Conservation (phyloP, 2,329 filamentous ascomycete genomes). For the Arthrobotrys iridis region DNA sequence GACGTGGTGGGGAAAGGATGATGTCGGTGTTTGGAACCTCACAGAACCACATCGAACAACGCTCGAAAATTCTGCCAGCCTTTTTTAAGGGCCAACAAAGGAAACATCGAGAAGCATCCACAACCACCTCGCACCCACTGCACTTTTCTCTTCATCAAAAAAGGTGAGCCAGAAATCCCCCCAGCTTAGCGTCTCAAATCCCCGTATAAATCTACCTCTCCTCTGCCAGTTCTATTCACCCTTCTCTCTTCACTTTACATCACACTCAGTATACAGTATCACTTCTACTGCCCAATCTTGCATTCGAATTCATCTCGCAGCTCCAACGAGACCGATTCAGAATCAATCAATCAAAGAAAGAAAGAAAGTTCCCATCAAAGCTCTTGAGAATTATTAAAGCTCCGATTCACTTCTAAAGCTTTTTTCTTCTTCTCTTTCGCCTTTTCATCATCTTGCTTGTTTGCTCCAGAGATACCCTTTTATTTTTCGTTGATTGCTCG, state of each 20-base stretch:
- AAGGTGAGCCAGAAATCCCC: not conserved
- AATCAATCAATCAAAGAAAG: not conserved
- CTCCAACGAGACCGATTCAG: not conserved
- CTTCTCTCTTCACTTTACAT: slow-evolving; percentile 24
- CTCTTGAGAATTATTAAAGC: slow-evolving; percentile 16
- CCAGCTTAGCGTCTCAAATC: slow-evolving; percentile 20
- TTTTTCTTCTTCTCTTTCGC: slow-evolving; percentile 48
- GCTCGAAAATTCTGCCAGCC: slow-evolving; percentile 50
- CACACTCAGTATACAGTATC: not conserved
- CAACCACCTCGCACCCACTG: slow-evolving; percentile 9
- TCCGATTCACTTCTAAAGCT: slow-evolving; percentile 49
- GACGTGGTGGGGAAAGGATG: slow-evolving; percentile 18
- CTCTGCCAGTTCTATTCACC: slow-evolving; percentile 23
- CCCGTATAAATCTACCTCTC: slow-evolving; percentile 17
- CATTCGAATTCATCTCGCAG: slow-evolving; percentile 13
- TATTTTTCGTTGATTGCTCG: not conserved
- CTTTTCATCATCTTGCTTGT: not conserved
- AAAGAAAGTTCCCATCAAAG: no score
- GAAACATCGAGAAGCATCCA: slow-evolving; percentile 48
- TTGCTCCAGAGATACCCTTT: slow-evolving; percentile 49
- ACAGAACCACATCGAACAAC: slow-evolving; percentile 48
- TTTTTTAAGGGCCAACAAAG: slow-evolving; percentile 22
- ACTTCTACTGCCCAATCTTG: not conserved
- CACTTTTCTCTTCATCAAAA: not conserved
- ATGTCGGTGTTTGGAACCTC: slow-evolving; percentile 48